Base-by-base conservation (phyloP, 1,284 basidiomycete genomes). In the Naganishia sp. region DNA sequence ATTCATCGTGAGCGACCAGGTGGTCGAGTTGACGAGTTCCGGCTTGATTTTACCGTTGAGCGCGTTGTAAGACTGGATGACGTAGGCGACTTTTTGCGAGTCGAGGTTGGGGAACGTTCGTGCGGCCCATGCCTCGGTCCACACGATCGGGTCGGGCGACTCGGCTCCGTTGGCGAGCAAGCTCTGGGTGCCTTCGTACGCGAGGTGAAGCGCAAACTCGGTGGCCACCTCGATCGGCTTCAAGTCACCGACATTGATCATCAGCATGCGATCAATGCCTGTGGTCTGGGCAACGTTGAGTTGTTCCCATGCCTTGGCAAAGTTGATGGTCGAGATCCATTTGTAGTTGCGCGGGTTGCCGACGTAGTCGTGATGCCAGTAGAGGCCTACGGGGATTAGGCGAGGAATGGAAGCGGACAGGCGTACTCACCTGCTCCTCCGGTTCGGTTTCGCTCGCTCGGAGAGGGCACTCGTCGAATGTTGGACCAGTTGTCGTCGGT, bases 191-290 rank as follows among this genome's bases (percentile, higher is more conserved):
- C 84, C 77, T 71, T 89, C 83, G 82, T 85, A 90, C 1, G 83
- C 87, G 55, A 84, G 83, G 21, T 79, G 81, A 69, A 89, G 78
- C 81, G 87, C 89, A 75, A 87, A 89, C 70, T 89, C 87, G 25
- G 82, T 86, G 52, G 87, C 84, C n/a, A 70, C 36, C 72, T 90
- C 88, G 71, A 86, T 87, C 0, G 87, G 86, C 74, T 90, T 90
- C 45, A 90, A 77, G 71, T 90, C 88, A 23, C 87, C 88, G 43
- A 80, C 78, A 65, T 81, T 81, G 61, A 80, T 69, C 42, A 81
- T 77, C 74, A 77, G 80, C 15, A 77, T 71, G 33, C 69, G 67
- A 55, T 74, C 71, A 53, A 79, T 70, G 21, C 71, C 64, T 46
- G 65, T 72, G 21, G 69, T 74, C 36, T 73, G 65, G n/a, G 74